phyloP scores from a whole-genome alignment of 192 early-diverging fungal species.

The Coemansia biformis region DNA sequence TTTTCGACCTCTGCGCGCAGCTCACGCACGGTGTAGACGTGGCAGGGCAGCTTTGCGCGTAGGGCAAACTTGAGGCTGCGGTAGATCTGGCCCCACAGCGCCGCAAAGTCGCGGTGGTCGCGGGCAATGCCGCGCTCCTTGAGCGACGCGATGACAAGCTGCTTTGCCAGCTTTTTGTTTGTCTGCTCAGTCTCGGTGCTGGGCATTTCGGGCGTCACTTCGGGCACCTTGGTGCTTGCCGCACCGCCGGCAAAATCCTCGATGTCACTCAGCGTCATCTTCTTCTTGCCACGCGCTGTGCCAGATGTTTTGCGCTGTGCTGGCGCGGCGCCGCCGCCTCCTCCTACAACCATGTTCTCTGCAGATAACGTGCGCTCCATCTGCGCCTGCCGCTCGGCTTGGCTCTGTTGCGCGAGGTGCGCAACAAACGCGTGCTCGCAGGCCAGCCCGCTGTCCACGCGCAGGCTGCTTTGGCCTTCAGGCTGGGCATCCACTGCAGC shows the following conservation, averaged over 20 bases:
- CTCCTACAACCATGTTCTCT: constrained; percentile 17
- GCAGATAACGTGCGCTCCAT: constrained; percentile 36
- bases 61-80: constrained; percentile 48
- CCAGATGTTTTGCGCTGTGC: not conserved
- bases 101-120: constrained; percentile 40
- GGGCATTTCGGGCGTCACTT: not conserved
- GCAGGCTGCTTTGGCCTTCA: not conserved
- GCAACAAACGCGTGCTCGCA: constrained; percentile 24
- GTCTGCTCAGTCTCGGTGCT: constrained; percentile 16
- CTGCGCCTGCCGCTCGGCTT: constrained; percentile 19
- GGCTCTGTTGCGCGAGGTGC: constrained; percentile 11
- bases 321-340: not conserved
- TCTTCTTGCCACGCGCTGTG: constrained; percentile 10
- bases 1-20: constrained; percentile 39
- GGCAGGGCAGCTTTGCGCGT: constrained; percentile 17
- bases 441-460: not conserved
- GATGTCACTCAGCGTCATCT: constrained; percentile 43
- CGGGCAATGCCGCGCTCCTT: constrained; percentile 40
- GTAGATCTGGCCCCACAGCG: constrained; percentile 50
- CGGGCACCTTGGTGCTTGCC: not conserved
- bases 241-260: constrained; percentile 19
- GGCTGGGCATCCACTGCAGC: not conserved
- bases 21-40: constrained; percentile 13
- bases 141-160: constrained; percentile 43
- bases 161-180: constrained; percentile 45